Evolutionary conservation across 2,329 filamentous ascomycete genomes (phyloP), one percentile per base, ranked within the genome.

Genomic region (Stagonosporopsis vannaccii): DNA sequence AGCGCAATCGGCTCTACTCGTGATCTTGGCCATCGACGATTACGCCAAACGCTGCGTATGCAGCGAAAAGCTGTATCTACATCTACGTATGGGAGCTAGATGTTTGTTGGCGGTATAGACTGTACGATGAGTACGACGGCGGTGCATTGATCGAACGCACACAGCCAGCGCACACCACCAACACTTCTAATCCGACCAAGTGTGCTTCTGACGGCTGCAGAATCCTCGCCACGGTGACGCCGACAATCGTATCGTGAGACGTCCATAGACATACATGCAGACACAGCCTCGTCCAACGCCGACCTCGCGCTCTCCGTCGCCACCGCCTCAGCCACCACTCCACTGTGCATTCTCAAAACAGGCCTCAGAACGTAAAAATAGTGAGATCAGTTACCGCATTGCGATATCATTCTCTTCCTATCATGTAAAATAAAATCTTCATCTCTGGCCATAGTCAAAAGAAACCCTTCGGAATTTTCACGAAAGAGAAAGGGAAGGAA

Each of bases 361-460:
- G 71, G 72, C 73, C 72, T 75, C 73, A 74, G 73, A 73, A 66
- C 52, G 37, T 23, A 58, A 64, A 61, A 56, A 63, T 52, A 60
- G 43, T 75, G 67, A 74, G 68, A 72, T 75, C 73, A 75, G 64
- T 68, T 69, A 59, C 67, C 58, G 63, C 67, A 60, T 43, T 22
- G 67, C 68, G 63, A 60, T 62, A 68, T 76, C 72, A 75, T 69
- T 71, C 74, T 76, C 74, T 76, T 76, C 74, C 74, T 76, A 76
- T 76, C 70, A 73, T 69, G 59, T 64, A 50, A 60, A 63, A 56
- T 40, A 58, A 60, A 48, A 50, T 69, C 63, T 76, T 56, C 74
- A 75, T 76, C 74, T 66, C 60, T 43, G 73, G 74, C 74, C 73
- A 74, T 75, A 23, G 37, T 1, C 22, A 39, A 42, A 52, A 43